Conservation (phyloP, 2,329 filamentous ascomycete species). For the Alternaria ethzedia region DNA sequence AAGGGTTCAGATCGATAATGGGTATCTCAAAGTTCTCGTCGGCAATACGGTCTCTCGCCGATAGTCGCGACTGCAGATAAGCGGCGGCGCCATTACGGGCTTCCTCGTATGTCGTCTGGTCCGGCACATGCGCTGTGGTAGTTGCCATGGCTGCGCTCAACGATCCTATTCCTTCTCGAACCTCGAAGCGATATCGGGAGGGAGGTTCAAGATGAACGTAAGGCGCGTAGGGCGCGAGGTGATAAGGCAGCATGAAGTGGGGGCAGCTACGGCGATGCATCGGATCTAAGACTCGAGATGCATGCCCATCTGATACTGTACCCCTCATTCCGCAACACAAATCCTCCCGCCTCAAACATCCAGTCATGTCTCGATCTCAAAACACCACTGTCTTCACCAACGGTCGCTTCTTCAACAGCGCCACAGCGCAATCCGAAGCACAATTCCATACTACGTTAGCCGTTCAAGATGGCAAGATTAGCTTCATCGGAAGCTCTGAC, state of each 20-base stretch:
- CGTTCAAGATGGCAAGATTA: constrained; percentile 50
- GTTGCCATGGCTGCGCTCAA: neutral
- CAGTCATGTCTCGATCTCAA: constrained; percentile 14
- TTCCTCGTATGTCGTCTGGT: constrained; percentile 34
- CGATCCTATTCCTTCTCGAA: neutral
- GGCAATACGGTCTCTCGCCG: constrained; percentile 9
- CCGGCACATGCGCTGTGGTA: constrained; percentile 34
- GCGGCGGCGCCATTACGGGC: constrained; percentile 43
- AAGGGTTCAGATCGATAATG: constrained; percentile 46
- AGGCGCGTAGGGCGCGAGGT: neutral
- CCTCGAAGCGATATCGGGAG: neutral
- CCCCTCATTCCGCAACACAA: constrained; percentile 7
- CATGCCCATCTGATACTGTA: constrained; percentile 12
- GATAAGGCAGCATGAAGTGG: constrained; percentile 3
- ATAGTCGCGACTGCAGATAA: constrained; percentile 46
- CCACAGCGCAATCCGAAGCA: constrained; percentile 2
- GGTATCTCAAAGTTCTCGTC: constrained; percentile 45
- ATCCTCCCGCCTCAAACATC: neutral
- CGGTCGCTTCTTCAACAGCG: constrained; percentile 31
- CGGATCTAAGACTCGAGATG: constrained; percentile 23
- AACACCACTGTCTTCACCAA: constrained; percentile 34
- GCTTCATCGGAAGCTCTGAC: constrained; percentile 46
- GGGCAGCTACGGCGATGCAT: constrained; percentile 11
- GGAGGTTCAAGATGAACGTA: neutral
- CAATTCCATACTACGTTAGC: constrained; percentile 45